phyloP scores from a whole-genome alignment of 306 rosid species.

The Acacia crassicarpa region DNA sequence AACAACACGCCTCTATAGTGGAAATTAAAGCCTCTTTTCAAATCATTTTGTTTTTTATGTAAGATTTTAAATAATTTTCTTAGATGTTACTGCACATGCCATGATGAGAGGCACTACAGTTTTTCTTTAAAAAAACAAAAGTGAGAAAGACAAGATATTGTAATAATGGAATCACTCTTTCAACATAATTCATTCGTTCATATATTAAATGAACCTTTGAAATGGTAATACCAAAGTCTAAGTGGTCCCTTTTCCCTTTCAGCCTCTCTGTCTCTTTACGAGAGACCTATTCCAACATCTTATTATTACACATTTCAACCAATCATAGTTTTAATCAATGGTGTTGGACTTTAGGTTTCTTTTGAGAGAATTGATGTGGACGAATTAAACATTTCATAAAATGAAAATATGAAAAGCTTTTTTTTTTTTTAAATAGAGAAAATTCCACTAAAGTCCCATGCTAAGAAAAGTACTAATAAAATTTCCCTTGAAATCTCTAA shows the following conservation, averaged over 20 bases:
- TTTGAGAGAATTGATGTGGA: no score
- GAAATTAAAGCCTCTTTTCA: neutral
- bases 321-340: conserved; percentile 23
- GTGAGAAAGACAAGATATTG: neutral
- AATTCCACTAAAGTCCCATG: no score
- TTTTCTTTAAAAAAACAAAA: neutral
- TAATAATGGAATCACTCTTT: neutral
- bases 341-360: neutral
- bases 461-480: no score
- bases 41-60: no score
- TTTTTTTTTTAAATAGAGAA: no score
- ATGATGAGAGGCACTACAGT: neutral
- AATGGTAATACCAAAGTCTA: conserved; percentile 15
- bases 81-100: neutral
- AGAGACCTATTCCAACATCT: conserved; percentile 35
- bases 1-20: neutral
- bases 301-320: conserved; percentile 5
- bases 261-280: conserved; percentile 9
- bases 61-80: conserved; percentile 14
- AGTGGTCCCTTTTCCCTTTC: conserved; percentile 26
- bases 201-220: neutral
- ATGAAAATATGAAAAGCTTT: no score
- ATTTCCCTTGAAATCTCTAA: no score
- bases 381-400: no score
- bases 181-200: neutral